Conservation (phyloP, 768 basidiomycete species). For the Mycena olivaceomarginata region DNA sequence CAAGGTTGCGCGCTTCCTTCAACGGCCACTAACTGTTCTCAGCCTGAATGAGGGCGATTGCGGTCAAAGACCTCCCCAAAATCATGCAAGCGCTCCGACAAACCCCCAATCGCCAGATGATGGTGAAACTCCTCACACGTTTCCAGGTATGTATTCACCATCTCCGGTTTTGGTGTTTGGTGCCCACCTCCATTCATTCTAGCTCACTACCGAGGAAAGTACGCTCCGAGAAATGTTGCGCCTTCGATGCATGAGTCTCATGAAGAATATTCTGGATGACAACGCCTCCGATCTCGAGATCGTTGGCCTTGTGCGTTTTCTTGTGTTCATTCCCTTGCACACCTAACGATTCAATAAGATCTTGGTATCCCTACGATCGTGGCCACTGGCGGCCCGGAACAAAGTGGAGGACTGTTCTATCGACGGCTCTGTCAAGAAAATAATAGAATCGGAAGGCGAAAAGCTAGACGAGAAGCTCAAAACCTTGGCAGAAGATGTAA, state of each 20-base stretch:
- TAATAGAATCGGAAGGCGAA: conserved; percentile 65
- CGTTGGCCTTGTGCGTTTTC: conserved; percentile 75
- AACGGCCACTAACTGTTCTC: conserved; percentile 27
- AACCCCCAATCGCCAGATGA: conserved; percentile 87
- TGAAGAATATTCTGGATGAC: conserved; percentile 93
- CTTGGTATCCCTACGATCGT: conserved; percentile 80
- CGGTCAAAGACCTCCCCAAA: conserved; percentile 90
- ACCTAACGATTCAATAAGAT: conserved; percentile 55
- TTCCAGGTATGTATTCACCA: conserved; percentile 76
- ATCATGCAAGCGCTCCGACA: conserved; percentile 95
- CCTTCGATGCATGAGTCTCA: conserved; percentile 93
- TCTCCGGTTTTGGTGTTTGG: neutral
- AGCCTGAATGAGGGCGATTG: conserved; percentile 90
- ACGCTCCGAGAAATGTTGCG: conserved; percentile 92
- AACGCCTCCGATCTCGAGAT: conserved; percentile 82
- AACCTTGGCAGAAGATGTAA: conserved; percentile 78
- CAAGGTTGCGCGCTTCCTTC: conserved; percentile 10
- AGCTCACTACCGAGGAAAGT: conserved; percentile 91
- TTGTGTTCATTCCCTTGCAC: conserved; percentile 4
- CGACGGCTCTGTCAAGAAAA: conserved; percentile 75
- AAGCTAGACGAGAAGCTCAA: conserved; percentile 59
- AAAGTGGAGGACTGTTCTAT: conserved; percentile 91
- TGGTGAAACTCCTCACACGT: conserved; percentile 89
- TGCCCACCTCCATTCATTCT: conserved; percentile 4
- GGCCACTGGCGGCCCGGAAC: conserved; percentile 91